Evolutionary conservation across 169 alveolate genomes (phyloP), one percentile per base, ranked within the genome.

Genomic region (Plasmodium inui): DNA sequence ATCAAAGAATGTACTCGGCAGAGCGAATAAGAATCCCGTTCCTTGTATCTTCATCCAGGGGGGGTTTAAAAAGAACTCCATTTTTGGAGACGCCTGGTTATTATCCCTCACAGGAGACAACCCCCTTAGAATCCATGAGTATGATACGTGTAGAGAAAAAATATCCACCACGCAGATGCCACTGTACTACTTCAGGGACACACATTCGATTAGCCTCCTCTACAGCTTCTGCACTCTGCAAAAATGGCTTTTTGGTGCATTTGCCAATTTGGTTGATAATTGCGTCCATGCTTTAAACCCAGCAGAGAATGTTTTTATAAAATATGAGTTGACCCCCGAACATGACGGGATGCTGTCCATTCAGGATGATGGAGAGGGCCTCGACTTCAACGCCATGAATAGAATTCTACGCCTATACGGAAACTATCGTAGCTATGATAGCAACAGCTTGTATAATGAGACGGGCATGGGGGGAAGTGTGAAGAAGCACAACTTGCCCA

Each of bases 191-290:
- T 96, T 95, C 90, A 92, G 98, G 44, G 98, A 96, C 72, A 93
- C 97, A 5, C 98, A 96, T 90, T 96, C 98, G n/a, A 96, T 97
- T 19, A 95, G 95, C 55, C 83, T 96, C 85, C 81, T 96, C 22
- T 96, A 97, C 94, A 97, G 96, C n/a, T 79, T 96, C 57, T 95
- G 98, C 79, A 72, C 96, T 10, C 92, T 95, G 88, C 98, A 97
- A 81, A 89, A 95, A 83, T 97, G 98, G 98, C 93, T 95, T 0
- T 97, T 97, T 83, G 98, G 98, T 67, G 98, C 98, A n/a, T 84
- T 97, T 22, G 96, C 98, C 7, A 98, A 97, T 84, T 85, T 97
- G 50, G 95, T 96, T 0, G 96, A 96, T 71, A 97, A 97, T 76
- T 95, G 98, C 57, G 95, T 97, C 28, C 95, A 96, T 10, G 96